phyloP scores from a whole-genome alignment of 2,329 filamentous ascomycete species.

The Ophiostoma tasmaniense region DNA sequence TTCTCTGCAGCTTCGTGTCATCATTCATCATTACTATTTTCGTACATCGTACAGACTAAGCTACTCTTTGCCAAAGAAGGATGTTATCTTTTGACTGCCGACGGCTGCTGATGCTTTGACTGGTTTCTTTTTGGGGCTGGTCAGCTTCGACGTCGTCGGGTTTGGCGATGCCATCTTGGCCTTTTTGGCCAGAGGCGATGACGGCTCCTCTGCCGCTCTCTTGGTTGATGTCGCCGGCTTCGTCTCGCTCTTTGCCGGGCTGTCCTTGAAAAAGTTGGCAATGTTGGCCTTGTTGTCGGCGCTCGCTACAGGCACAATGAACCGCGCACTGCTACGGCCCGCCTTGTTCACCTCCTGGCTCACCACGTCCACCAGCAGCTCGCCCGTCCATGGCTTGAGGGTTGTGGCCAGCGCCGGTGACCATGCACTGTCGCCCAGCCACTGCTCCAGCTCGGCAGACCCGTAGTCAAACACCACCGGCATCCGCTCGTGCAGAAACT shows the following conservation, averaged over 20 bases:
- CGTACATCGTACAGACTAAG: neutral
- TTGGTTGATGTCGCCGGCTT: slow-evolving; percentile 18
- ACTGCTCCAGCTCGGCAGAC: slow-evolving; percentile 59
- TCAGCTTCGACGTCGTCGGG: neutral
- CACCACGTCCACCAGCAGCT: slow-evolving; percentile 59
- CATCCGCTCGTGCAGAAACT: slow-evolving; percentile 90
- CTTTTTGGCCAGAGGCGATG: neutral
- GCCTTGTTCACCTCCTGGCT: slow-evolving; percentile 88
- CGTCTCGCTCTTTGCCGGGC: slow-evolving; percentile 33
- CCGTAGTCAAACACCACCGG: slow-evolving; percentile 79
- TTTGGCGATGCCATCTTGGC: neutral
- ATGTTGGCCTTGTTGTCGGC: slow-evolving; percentile 89
- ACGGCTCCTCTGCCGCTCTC: neutral
- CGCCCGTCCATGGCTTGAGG: slow-evolving; percentile 50
- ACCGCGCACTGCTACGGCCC: slow-evolving; percentile 77
- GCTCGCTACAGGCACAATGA: slow-evolving; percentile 75
- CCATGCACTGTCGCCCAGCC: slow-evolving; percentile 75
- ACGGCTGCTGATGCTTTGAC: neutral
- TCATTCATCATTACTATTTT: neutral
- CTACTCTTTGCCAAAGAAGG: slow-evolving; percentile 11
- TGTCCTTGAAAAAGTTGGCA: slow-evolving; percentile 76
- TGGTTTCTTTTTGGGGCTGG: neutral
- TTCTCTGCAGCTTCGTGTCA: neutral
- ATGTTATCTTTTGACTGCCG: slow-evolving; percentile 15
- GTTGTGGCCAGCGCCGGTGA: slow-evolving; percentile 66